Evolutionary conservation across 2,329 filamentous ascomycete genomes (phyloP), one percentile per base, ranked within the genome.

Genomic region (Fusarium nematophilum): DNA sequence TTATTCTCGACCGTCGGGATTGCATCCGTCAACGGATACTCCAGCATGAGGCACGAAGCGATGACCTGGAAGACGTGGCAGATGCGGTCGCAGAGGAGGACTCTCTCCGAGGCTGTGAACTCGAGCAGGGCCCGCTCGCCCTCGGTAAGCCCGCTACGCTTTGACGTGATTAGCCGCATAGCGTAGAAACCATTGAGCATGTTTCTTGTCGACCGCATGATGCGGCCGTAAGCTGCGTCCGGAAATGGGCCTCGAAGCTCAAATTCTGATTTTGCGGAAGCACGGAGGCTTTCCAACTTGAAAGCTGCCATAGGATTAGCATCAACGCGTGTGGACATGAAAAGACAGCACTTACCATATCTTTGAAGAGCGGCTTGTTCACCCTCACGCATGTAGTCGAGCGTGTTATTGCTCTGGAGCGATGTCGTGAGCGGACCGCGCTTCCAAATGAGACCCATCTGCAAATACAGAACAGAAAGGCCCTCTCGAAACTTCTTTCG

Each of bases 371-470:
- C 90, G 5, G 90, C 86, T 72, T 97, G 93, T 75, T 98, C 95
- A 29, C 89, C 86, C n/a, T 93, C 85, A 59, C 89, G 89, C 84
- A 97, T 93, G 73, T 96, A 98, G 6, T 87, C 86, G 29, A 83
- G 77, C 4, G 81, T 79, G 57, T 77, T 79, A 61, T 85, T 79
- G 55, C 82, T 86, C 38, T 87, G 82, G 1, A 88, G 78, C 50
- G 97, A 83, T 6, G 89, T 86, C 5, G 90, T 89, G 18, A 99
- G 80, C 0, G 95, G 95, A 8, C 96, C 94, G 37, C 93, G 87
- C 77, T 94, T 96, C 95, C 95, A 99, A 63, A 98, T 93, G 27
- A 99, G 83, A 13, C 93, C 92, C 87, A 99, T 93, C 54, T 96
- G 91, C 6, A 99, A 83, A 85, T 95, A 98, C 10, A 99, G 80